Percentiles rank a stretch among this genome's conserved stretches.
Conservation (phyloP, 202 grass and related monocot species). For the Hordeum pubiflorum region DNA sequence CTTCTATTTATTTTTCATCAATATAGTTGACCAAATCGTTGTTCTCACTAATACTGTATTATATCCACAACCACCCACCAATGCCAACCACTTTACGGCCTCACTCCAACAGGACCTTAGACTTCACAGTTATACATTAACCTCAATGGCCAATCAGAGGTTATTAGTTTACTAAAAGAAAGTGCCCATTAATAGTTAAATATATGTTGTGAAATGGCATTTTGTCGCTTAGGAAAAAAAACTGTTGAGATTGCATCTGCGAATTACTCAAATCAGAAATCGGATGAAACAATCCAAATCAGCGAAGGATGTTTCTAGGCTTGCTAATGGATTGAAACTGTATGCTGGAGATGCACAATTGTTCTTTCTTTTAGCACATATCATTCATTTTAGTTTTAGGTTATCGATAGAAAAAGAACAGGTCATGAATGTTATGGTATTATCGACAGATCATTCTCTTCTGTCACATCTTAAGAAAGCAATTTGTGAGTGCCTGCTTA, state of each 20-base stretch:
- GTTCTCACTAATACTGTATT: background rate
- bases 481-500: background rate
- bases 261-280: background rate
- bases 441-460: background rate
- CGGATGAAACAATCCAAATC: background rate
- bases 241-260: background rate
- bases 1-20: background rate
- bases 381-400: background rate
- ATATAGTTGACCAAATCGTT: background rate
- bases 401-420: background rate
- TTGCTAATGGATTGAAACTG: background rate
- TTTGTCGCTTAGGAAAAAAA: background rate
- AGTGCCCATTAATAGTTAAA: background rate
- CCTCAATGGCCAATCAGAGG: background rate
- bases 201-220: background rate
- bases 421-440: background rate
- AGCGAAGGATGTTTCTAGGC: constrained; percentile 2
- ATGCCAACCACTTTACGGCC: background rate
- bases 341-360: background rate
- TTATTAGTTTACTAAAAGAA: background rate
- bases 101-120: background rate
- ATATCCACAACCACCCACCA: background rate
- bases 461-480: constrained; percentile 15
- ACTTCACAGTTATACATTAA: constrained; percentile 1
- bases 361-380: constrained; percentile 4